phyloP scores from a whole-genome alignment of 2,329 filamentous ascomycete species.

The Dendrostoma leiphaemia region DNA sequence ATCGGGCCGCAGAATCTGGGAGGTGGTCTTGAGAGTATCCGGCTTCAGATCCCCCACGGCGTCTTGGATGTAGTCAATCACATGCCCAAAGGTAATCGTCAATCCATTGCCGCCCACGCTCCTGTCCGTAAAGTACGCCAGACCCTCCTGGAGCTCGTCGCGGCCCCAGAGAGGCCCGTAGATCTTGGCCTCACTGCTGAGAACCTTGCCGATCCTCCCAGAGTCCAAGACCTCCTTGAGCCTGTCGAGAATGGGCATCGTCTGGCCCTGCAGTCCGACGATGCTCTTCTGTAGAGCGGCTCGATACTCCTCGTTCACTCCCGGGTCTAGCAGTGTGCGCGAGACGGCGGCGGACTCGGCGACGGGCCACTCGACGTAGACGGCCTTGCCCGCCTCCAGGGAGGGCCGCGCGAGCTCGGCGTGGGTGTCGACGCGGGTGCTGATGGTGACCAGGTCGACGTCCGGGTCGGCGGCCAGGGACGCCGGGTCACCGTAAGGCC shows the following conservation, averaged over 20 bases:
- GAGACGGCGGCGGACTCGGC: constrained; percentile 38
- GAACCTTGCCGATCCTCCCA: constrained; percentile 42
- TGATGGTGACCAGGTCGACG: constrained; percentile 46
- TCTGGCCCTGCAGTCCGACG: constrained; percentile 45
- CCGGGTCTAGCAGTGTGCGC: constrained; percentile 33
- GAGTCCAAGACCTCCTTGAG: constrained; percentile 39
- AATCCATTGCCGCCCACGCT: background rate
- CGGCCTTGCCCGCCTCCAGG: constrained; percentile 42
- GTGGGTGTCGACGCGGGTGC: constrained; percentile 41
- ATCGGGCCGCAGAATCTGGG: constrained; percentile 3
- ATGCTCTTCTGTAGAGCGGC: constrained; percentile 40
- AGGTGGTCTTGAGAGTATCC: background rate
- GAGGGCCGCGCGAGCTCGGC: constrained; percentile 39
- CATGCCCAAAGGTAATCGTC: constrained; percentile 5
- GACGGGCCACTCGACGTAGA: constrained; percentile 51
- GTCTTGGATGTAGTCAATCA: constrained; percentile 7
- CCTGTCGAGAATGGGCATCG: constrained; percentile 36
- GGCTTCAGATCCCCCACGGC: constrained; percentile 4
- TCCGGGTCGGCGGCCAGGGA: constrained; percentile 43
- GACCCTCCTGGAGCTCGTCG: constrained; percentile 21
- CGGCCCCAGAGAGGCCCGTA: constrained; percentile 4
- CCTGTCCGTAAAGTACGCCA: constrained; percentile 4
- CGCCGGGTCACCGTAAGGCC: constrained; percentile 40
- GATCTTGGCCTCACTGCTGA: constrained; percentile 29
- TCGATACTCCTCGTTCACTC: background rate